A percentile compares a stretch with the other conserved stretches of the same genome.
These are phyloP conservation scores for Calonectria naviculata DNA, from an alignment of 2,329 filamentous ascomycete genomes.

Conservation along the genomic window DNA sequence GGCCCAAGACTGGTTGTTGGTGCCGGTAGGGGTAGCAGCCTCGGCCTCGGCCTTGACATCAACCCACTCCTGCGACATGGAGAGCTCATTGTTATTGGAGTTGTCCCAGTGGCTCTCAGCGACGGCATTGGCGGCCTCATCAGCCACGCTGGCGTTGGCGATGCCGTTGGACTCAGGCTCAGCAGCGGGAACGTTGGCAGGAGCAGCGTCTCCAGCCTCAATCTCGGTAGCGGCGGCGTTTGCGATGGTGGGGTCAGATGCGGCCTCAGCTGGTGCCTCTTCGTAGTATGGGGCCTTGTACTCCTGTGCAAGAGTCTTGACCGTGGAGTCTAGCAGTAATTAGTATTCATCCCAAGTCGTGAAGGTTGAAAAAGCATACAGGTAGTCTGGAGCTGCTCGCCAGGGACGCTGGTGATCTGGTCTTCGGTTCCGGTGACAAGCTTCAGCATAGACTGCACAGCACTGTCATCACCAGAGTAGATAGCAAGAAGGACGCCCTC, in stretches of 20 bases:
- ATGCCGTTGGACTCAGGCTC: conserved; percentile 54
- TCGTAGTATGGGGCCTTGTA: conserved; percentile 57
- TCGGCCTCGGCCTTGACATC: conserved; percentile 78
- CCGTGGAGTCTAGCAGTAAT: conserved; percentile 46
- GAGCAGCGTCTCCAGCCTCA: conserved; percentile 56
- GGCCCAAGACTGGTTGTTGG: conserved; percentile 79
- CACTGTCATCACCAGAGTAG: conserved; percentile 81
- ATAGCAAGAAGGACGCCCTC: conserved; percentile 83
- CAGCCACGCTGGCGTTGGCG: conserved; percentile 62
- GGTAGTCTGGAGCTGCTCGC: conserved; percentile 74
- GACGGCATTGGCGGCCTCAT: conserved; percentile 68
- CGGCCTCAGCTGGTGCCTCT: conserved; percentile 43
- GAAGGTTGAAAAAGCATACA: conserved; percentile 63
- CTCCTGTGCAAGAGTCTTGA: conserved; percentile 60
- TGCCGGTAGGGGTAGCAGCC: conserved; percentile 69
- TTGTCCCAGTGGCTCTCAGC: conserved; percentile 75
- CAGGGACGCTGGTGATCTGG: conserved; percentile 71
- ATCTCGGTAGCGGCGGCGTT: conserved; percentile 77
- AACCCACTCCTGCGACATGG: conserved; percentile 77
- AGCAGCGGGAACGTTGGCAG: conserved; percentile 53
- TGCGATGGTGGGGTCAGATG: conserved; percentile 74
- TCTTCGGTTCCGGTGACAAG: conserved; percentile 80
- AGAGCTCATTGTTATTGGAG: conserved; percentile 54
- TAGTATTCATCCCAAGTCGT: conserved; percentile 20
- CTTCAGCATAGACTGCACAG: conserved; percentile 80